Conservation (phyloP, 495 filamentous ascomycete genomes). For the Talaromyces borbonicus region DNA sequence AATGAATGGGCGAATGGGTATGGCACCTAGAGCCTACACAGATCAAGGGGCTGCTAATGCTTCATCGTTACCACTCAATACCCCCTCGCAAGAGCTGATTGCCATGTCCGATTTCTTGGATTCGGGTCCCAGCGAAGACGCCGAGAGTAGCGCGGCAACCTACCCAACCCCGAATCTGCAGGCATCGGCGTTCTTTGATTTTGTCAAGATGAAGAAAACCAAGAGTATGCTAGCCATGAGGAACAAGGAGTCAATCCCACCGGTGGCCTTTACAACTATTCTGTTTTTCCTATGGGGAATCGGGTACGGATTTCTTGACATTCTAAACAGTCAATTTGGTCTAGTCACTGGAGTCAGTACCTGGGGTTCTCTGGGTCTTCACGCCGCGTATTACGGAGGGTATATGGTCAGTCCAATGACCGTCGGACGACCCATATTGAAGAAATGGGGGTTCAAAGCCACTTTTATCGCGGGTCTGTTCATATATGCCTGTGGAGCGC, state of each 20-base stretch:
- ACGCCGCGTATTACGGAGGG: constrained; percentile 55
- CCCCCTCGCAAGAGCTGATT: constrained; percentile 11
- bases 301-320: constrained; percentile 70
- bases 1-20: too few relatives aligned
- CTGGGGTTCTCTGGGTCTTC: constrained; percentile 46
- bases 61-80: not conserved
- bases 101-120: constrained; percentile 28
- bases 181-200: constrained; percentile 57
- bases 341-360: constrained; percentile 33
- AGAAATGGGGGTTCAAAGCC: constrained; percentile 56
- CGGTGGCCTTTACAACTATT: constrained; percentile 54
- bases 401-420: constrained; percentile 51
- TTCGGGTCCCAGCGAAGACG: constrained; percentile 15
- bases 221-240: constrained; percentile 66
- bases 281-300: constrained; percentile 86
- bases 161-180: constrained; percentile 22
- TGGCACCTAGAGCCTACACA: constrained; percentile 10
- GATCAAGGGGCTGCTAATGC: not conserved
- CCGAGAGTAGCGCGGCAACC: constrained; percentile 19
- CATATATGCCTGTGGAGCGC: constrained; percentile 52
- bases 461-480: constrained; percentile 56
- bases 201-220: constrained; percentile 68
- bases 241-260: constrained; percentile 46
- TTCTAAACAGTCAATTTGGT: constrained; percentile 56
- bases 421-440: constrained; percentile 47